A percentile compares a stretch with the other conserved stretches of the same genome.
Evolutionary conservation across 345 rosid genomes (phyloP).

Genomic region (Eucalyptus curtisii): DNA sequence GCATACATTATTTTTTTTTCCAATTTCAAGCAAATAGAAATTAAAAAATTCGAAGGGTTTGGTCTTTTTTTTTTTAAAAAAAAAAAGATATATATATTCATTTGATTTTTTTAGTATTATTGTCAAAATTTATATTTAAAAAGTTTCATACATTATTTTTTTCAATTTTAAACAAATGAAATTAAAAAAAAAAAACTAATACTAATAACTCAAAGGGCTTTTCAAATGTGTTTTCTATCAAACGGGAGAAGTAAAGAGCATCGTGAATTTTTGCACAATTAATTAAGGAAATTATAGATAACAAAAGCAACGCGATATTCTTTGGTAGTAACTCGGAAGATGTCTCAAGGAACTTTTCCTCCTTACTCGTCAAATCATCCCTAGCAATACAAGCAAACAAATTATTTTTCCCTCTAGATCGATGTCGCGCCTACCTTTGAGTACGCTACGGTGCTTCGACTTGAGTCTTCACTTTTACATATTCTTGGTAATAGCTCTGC

Average conservation of each 20-base stretch:
- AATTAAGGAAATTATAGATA: not conserved
- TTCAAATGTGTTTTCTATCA: no score
- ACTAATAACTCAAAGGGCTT: no score
- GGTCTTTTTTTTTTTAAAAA: no score
- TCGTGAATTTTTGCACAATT: not conserved
- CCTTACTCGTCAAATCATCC: not conserved
- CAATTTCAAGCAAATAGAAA: no score
- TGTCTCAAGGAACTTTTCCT: not conserved
- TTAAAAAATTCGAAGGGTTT: no score
- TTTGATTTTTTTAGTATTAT: no score
- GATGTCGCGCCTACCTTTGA: constrained; percentile 33
- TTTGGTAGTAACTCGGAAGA: constrained; percentile 15
- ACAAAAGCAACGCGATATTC: not conserved
- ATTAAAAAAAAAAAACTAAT: no score
- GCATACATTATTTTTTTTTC: no score
- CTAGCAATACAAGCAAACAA: not conserved
- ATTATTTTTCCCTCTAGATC: not conserved
- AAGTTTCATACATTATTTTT: no score
- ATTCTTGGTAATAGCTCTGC: constrained; percentile 57
- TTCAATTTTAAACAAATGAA: no score
- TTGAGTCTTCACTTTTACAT: constrained; percentile 42
- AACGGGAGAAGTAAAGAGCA: not conserved
- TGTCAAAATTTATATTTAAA: no score
- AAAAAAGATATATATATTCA: no score
- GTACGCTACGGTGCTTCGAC: constrained; percentile 48